These are phyloP conservation scores for Pseudopyrenochaeta lycopersici DNA, from an alignment of 2,329 filamentous ascomycete species.

Conservation along the genomic window DNA sequence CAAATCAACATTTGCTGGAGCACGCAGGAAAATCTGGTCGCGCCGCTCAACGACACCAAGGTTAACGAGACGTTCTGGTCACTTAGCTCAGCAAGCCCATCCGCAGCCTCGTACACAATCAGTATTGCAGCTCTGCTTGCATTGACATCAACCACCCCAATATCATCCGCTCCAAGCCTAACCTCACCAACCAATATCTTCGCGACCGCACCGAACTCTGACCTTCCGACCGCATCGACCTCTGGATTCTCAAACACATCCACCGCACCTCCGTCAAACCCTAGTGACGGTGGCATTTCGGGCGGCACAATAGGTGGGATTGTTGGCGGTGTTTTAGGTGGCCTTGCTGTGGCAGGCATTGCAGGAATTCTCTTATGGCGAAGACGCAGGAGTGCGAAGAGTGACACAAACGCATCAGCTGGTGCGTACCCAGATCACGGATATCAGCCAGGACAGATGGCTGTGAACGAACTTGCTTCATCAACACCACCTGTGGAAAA, in stretches of 20 bases:
- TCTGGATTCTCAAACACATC: no score
- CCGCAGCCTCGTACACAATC: constrained; percentile 19
- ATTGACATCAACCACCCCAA: no score
- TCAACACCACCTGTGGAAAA: no score
- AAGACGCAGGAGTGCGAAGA: constrained; percentile 1
- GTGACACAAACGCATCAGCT: no score
- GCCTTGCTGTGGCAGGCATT: constrained; percentile 23
- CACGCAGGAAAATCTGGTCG: constrained; percentile 19
- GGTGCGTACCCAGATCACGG: no score
- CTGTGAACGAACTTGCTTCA: no score
- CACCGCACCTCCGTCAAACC: neutral
- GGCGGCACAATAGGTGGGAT: constrained; percentile 32
- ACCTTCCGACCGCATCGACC: no score
- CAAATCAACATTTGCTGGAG: constrained; percentile 41
- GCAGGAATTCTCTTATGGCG: constrained; percentile 21
- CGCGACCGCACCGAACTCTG: no score
- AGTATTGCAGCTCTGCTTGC: constrained; percentile 9
- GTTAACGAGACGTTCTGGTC: constrained; percentile 31
- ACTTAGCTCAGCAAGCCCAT: constrained; percentile 19
- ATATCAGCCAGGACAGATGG: no score
- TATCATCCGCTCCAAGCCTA: no score
- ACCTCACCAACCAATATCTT: no score
- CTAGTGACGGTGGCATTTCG: constrained; percentile 7
- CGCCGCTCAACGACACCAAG: constrained; percentile 10
- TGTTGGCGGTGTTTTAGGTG: constrained; percentile 25